Conservation (phyloP, 169 alveolate genomes). For the Plasmodium gaboni region DNA sequence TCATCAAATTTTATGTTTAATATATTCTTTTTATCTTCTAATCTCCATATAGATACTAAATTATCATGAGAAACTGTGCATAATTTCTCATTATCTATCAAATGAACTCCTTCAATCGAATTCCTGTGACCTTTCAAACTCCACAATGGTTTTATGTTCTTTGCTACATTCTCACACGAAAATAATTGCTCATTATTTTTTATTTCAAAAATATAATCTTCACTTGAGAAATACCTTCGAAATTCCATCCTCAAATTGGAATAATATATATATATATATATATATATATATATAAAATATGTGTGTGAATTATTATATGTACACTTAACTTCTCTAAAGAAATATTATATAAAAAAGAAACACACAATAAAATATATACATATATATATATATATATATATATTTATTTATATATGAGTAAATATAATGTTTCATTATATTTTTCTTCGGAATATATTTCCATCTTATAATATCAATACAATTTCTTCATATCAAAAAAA, state of each 20-base stretch:
- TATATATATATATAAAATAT: no score
- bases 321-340: no score
- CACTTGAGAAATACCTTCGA: constrained; percentile 47
- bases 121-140: constrained; percentile 63
- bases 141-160: constrained; percentile 54
- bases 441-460: no score
- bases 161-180: neutral
- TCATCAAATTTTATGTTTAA: constrained; percentile 29
- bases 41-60: constrained; percentile 27
- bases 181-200: constrained; percentile 52
- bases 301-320: no score
- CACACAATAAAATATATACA: no score
- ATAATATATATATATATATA: no score
- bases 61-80: constrained; percentile 51
- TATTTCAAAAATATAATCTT: constrained; percentile 62
- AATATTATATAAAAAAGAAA: no score
- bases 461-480: no score
- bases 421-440: no score
- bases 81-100: constrained; percentile 19
- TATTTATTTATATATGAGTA: no score
- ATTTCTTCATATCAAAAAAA: no score
- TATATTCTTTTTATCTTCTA: constrained; percentile 12
- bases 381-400: no score
- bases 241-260: constrained; percentile 12
- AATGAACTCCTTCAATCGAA: constrained; percentile 55